These are phyloP conservation scores for Suillus subaureus DNA, from an alignment of 768 basidiomycete genomes.

Conservation along the genomic window DNA sequence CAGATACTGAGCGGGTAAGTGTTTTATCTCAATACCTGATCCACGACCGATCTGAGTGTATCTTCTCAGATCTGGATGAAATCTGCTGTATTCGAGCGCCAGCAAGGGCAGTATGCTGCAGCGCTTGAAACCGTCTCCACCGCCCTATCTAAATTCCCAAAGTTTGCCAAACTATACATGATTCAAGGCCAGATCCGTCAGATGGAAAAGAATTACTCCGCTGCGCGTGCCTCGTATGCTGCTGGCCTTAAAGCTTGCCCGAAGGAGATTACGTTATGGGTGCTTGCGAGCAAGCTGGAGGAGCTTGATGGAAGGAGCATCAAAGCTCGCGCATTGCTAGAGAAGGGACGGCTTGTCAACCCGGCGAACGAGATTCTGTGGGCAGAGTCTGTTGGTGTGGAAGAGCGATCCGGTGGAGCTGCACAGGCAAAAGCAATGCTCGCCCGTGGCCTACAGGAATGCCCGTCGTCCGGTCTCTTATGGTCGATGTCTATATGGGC, in stretches of 20 bases:
- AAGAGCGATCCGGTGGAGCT: slow-evolving; percentile 82
- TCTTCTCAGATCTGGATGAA: slow-evolving; percentile 95
- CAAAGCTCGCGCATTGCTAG: slow-evolving; percentile 87
- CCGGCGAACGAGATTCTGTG: slow-evolving; percentile 85
- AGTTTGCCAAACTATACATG: slow-evolving; percentile 94
- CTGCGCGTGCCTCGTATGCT: slow-evolving; percentile 80
- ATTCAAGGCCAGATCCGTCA: slow-evolving; percentile 93
- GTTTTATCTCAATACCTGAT: not conserved
- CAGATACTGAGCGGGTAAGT: slow-evolving; percentile 87
- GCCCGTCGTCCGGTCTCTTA: slow-evolving; percentile 83
- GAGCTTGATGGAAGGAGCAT: slow-evolving; percentile 92
- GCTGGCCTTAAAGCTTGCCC: slow-evolving; percentile 87
- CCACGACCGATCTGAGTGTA: not conserved
- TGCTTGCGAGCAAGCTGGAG: slow-evolving; percentile 85
- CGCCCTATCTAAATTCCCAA: slow-evolving; percentile 83
- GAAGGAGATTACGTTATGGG: slow-evolving; percentile 85
- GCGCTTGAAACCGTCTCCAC: slow-evolving; percentile 76
- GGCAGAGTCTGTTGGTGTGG: slow-evolving; percentile 89
- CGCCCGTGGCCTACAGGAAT: slow-evolving; percentile 88
- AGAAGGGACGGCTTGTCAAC: slow-evolving; percentile 86
- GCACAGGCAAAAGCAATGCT: slow-evolving; percentile 89
- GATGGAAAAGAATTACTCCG: slow-evolving; percentile 54
- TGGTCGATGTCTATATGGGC: slow-evolving; percentile 95
- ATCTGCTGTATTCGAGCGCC: slow-evolving; percentile 91
- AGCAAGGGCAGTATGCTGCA: slow-evolving; percentile 72